A percentile compares a stretch with the other conserved stretches of the same genome.
Conservation (phyloP, 2,329 filamentous ascomycete species). For the Cadophora luteo-olivacea region DNA sequence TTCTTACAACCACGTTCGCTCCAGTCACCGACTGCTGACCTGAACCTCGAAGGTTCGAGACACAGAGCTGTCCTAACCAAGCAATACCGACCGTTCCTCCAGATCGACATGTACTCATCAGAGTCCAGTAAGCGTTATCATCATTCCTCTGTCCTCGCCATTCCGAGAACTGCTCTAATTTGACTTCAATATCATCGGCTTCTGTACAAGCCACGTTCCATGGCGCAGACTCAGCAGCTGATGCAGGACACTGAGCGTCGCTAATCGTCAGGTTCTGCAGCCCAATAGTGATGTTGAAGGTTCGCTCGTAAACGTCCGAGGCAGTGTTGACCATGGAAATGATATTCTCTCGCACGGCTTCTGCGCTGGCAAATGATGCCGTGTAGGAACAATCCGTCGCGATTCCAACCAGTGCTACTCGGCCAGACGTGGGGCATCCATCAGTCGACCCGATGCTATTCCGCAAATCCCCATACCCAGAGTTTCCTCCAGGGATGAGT, state of each 20-base stretch:
- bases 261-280: constrained; percentile 83
- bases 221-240: constrained; percentile 66
- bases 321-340: constrained; percentile 84
- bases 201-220: constrained; percentile 83
- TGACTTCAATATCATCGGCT: constrained; percentile 68
- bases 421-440: constrained; percentile 84
- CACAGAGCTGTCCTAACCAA: constrained; percentile 87
- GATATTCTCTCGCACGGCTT: constrained; percentile 71
- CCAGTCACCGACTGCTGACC: constrained; percentile 75
- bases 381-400: constrained; percentile 92
- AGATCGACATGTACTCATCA: constrained; percentile 72
- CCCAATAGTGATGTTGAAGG: constrained; percentile 91
- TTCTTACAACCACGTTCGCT: constrained; percentile 85
- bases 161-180: constrained; percentile 82
- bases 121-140: constrained; percentile 85
- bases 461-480: constrained; percentile 78
- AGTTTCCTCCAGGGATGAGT: constrained; percentile 62
- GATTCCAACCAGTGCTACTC: constrained; percentile 86
- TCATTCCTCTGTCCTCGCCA: constrained; percentile 83
- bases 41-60: constrained; percentile 57
- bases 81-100: constrained; percentile 84
- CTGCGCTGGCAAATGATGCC: constrained; percentile 67
- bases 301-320: constrained; percentile 82
- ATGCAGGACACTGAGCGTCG: constrained; percentile 72
- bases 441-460: constrained; percentile 76